Evolutionary conservation across 768 basidiomycete genomes (phyloP).

Genomic region (Clitopilus hobsonii): DNA sequence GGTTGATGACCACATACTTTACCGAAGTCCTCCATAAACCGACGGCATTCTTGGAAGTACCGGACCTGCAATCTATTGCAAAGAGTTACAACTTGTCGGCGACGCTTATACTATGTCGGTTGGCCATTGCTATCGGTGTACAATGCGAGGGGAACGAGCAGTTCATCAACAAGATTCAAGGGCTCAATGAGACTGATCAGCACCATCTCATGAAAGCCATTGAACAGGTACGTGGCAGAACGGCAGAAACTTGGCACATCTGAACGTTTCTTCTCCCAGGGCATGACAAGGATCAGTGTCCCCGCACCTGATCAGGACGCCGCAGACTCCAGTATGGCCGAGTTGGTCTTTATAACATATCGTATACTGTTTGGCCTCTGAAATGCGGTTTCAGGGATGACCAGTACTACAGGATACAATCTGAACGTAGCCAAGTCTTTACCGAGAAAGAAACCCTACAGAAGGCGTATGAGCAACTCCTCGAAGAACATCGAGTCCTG

Average conservation of each 20-base stretch:
- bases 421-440: constrained; percentile 69
- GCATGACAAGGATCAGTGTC: constrained; percentile 70
- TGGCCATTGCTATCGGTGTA: constrained; percentile 82
- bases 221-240: constrained; percentile 61
- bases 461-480: constrained; percentile 69
- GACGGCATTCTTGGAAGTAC: constrained; percentile 74
- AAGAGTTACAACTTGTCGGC: constrained; percentile 66
- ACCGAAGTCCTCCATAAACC: constrained; percentile 80
- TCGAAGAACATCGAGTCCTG: constrained; percentile 71
- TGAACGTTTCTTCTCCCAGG: constrained; percentile 31
- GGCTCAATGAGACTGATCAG: constrained; percentile 77
- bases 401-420: constrained; percentile 84
- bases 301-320: constrained; percentile 40
- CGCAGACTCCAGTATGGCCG: constrained; percentile 69
- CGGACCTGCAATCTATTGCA: constrained; percentile 82
- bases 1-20: constrained; percentile 86
- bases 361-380: constrained; percentile 10
- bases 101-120: constrained; percentile 69
- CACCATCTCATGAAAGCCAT: constrained; percentile 91
- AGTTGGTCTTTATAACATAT: constrained; percentile 43
- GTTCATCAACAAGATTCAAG: constrained; percentile 87
- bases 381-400: constrained; percentile 59
- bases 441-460: constrained; percentile 86
- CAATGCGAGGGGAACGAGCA: constrained; percentile 87
- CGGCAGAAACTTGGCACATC: not conserved